Evolutionary conservation across 768 basidiomycete species (phyloP).

Genomic region (Podaxis sp.): DNA sequence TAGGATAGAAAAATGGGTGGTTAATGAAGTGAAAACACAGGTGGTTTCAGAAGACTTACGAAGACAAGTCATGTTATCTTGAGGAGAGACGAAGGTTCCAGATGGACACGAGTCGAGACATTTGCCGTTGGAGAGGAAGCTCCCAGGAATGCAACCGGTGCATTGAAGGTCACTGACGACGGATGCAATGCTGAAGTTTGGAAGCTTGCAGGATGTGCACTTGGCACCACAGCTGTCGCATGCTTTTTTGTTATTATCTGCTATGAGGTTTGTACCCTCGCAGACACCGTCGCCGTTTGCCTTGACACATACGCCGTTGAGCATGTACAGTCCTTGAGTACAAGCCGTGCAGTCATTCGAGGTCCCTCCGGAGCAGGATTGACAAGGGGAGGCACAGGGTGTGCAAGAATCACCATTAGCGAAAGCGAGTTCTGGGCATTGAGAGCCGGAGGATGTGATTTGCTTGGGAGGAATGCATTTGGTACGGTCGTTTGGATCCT

Average conservation of each 20-base stretch:
- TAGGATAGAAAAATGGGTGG: conserved; percentile 21
- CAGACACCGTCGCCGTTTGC: conserved; percentile 71
- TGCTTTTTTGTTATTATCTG: conserved; percentile 73
- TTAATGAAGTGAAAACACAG: not conserved
- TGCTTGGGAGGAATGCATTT: conserved; percentile 58
- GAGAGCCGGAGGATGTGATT: conserved; percentile 48
- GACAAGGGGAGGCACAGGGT: conserved; percentile 61
- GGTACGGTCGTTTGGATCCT: conserved; percentile 60
- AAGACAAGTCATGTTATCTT: conserved; percentile 74
- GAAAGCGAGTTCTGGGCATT: conserved; percentile 70
- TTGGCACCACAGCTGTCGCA: conserved; percentile 83
- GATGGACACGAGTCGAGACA: conserved; percentile 73
- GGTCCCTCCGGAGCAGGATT: conserved; percentile 64
- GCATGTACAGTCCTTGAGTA: conserved; percentile 51
- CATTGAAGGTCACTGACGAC: conserved; percentile 68
- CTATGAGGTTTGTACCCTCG: conserved; percentile 61
- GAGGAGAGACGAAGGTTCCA: conserved; percentile 70
- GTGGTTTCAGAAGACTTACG: conserved; percentile 28
- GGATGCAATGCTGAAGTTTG: conserved; percentile 66
- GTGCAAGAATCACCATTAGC: conserved; percentile 50
- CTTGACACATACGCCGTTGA: conserved; percentile 69
- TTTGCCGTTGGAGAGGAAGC: conserved; percentile 65
- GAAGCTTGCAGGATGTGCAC: conserved; percentile 74
- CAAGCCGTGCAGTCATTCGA: conserved; percentile 73
- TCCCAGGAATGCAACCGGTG: conserved; percentile 76